Evolutionary conservation across 192 early-diverging fungal species (phyloP).

Genomic region (Podila clonocystis): DNA sequence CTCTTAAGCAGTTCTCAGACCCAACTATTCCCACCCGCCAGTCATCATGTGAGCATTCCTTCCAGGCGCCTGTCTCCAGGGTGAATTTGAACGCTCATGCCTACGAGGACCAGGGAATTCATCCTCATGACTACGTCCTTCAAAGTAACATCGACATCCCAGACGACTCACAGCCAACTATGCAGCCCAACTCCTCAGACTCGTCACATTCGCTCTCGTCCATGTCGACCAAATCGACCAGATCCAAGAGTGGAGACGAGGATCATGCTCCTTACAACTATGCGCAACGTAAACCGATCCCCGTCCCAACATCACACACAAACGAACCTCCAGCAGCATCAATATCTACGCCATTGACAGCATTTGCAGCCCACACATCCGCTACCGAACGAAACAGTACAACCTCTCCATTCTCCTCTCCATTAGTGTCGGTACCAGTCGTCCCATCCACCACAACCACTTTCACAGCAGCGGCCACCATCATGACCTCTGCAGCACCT

Average conservation of each 20-base stretch:
- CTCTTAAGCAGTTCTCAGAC: neutral
- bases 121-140: neutral
- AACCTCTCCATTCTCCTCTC: neutral
- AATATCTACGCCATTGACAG: neutral
- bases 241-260: neutral
- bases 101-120: neutral
- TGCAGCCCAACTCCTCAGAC: constrained; percentile 38
- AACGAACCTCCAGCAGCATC: neutral
- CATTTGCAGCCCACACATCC: neutral
- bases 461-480: neutral
- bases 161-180: constrained; percentile 7
- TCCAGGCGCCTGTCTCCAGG: neutral
- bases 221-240: neutral
- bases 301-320: neutral
- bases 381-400: too few species aligned
- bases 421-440: neutral
- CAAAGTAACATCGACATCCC: neutral
- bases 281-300: neutral
- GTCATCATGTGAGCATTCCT: too few species aligned
- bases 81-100: neutral
- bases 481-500: neutral
- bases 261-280: neutral
- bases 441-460: neutral
- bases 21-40: neutral
- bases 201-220: constrained; percentile 25